Conservation (phyloP, 1,139 yeast species). For the Nakaseomyces nivariensis region DNA sequence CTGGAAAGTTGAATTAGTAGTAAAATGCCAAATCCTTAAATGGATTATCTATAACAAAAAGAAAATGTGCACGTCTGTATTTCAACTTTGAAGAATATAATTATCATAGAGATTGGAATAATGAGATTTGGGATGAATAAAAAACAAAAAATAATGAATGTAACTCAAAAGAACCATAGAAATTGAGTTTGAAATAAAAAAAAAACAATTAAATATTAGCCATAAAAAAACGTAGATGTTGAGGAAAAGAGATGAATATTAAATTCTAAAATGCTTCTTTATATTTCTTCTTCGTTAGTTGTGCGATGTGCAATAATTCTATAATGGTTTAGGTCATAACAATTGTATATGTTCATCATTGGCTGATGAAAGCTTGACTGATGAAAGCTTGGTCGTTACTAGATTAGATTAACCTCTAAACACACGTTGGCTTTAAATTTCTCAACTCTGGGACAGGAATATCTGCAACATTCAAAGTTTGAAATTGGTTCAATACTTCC, state of each 20-base stretch:
- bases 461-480: constrained; percentile 30
- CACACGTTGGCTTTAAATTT: constrained; percentile 21
- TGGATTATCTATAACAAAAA: background rate
- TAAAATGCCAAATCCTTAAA: constrained; percentile 1
- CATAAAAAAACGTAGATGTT: background rate
- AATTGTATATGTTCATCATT: background rate
- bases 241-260: constrained; percentile 1
- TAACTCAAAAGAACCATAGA: background rate
- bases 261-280: constrained; percentile 1
- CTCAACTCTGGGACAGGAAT: constrained; percentile 33
- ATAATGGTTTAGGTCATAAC: background rate
- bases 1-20: constrained; percentile 1
- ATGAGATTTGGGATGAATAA: background rate
- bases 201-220: constrained; percentile 2
- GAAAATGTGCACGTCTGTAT: background rate
- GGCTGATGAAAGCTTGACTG: background rate
- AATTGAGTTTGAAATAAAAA: background rate
- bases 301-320: constrained; percentile 3
- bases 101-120: background rate
- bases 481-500: constrained; percentile 32
- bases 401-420: constrained; percentile 4
- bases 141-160: background rate
- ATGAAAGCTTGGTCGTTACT: background rate
- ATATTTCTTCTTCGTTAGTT: background rate
- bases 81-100: constrained; percentile 2